Base-by-base conservation (phyloP, 169 alveolate species). In the Eimeria falciformis region DNA sequence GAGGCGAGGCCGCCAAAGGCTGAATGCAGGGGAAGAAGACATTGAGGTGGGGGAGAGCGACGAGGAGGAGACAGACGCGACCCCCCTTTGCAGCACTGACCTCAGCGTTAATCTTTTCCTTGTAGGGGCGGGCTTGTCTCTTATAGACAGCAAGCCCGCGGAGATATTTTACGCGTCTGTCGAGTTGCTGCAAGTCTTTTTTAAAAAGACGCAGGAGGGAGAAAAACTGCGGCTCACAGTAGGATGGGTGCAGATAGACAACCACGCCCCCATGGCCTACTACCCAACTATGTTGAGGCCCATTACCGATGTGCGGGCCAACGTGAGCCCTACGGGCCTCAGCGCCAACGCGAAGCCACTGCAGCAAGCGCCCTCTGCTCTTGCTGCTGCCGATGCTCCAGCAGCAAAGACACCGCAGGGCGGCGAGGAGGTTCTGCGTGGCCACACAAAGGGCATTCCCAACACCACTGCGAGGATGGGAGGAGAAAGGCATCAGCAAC, bases 211-310 rank as follows among this genome's bases (percentile, higher is more conserved):
- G 25, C 82, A 47, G 7, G 89, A 71, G 17, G 81, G 81, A 5
- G 82, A 89, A 37, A 55, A 62, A 25, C 47, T 85, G 37, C 83
- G 85, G 23, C 46, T 90, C 43, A 45, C 66, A 17, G 25, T 90
- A 7, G 77, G 93, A 5, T 90, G 93, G 93, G 82, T 73, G 33
- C 93, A 90, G 25, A 66, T 90, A 17, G 93, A 90, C 43, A 90
- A 79, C 46, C 93, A 90, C 27, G 90, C 90, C n/a, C 68, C 65
- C 43, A 46, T 65, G 37, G 93, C 93, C 0, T 90, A 90, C 23
- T 90, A 90, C 43, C 93, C 93, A 3, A 90, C 93, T 23, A 79
- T 90, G 90, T 43, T 90, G 47, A 46, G 93, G 23, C 93, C 93
- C 37, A 90, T 90, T 6, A 86, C 92, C 14, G 92, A 86, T 56